These are phyloP conservation scores for Croton laevigatus DNA, from an alignment of 441 rosid species.

Conservation along the genomic window DNA sequence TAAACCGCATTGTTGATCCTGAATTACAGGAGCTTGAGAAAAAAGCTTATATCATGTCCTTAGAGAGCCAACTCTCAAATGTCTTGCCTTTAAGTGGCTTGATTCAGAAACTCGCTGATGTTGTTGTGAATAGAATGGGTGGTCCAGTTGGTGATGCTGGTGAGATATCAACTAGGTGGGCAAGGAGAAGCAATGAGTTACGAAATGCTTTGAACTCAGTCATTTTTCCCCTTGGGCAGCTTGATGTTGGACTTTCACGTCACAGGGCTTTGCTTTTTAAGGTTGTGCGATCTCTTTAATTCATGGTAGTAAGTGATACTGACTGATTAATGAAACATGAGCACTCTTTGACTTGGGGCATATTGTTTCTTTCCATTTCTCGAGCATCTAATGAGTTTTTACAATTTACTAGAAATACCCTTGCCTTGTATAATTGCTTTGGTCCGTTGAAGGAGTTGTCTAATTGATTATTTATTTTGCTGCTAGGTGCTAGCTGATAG, in stretches of 20 bases:
- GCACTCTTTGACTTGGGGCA: background rate
- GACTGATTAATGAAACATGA: background rate
- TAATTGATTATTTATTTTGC: constrained; percentile 25
- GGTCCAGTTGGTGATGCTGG: constrained; percentile 89
- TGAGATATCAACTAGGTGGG: constrained; percentile 80
- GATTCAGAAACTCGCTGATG: constrained; percentile 79
- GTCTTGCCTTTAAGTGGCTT: constrained; percentile 50
- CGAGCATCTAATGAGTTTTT: constrained; percentile 6
- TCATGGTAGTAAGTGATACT: constrained; percentile 18
- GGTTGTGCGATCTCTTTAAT: constrained; percentile 41
- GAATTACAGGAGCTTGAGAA: constrained; percentile 76
- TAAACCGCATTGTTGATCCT: constrained; percentile 72
- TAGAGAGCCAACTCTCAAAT: constrained; percentile 43
- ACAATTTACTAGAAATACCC: constrained; percentile 12
- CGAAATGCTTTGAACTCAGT: constrained; percentile 56
- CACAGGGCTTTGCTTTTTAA: constrained; percentile 98
- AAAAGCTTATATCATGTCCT: constrained; percentile 41
- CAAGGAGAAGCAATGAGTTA: constrained; percentile 53
- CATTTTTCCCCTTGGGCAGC: constrained; percentile 81
- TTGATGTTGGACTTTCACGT: constrained; percentile 91
- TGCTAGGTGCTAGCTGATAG: constrained; percentile 89
- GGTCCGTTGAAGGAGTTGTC: constrained; percentile 7
- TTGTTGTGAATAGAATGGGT: constrained; percentile 92
- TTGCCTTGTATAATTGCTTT: background rate
- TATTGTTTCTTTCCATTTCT: constrained; percentile 4